Conservation (phyloP, 208 protist genomes). For the Crithidia bombi region DNA sequence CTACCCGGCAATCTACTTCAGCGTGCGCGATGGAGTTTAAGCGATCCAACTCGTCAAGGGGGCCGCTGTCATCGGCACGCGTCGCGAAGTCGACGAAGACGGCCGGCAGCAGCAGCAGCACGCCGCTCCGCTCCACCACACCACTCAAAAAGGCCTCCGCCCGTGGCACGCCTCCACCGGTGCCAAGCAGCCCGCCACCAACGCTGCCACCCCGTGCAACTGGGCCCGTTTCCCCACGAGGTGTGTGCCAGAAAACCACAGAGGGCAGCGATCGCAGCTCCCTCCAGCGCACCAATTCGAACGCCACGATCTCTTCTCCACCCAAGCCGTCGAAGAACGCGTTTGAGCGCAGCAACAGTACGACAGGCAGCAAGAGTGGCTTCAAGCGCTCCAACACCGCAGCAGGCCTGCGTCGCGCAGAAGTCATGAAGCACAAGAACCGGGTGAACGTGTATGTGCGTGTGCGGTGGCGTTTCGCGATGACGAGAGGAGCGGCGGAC, state of each 20-base stretch:
- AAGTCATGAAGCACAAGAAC: constrained; percentile 53
- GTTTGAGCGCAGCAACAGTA: constrained; percentile 49
- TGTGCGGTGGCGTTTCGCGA: constrained; percentile 73
- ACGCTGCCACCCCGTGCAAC: constrained; percentile 16
- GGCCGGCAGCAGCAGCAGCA: constrained; percentile 23
- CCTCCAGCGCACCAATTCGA: constrained; percentile 13
- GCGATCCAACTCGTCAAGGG: constrained; percentile 69
- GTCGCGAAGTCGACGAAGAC: constrained; percentile 14
- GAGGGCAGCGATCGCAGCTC: constrained; percentile 2
- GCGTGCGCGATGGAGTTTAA: constrained; percentile 70
- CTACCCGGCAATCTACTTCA: background rate
- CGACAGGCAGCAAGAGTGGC: constrained; percentile 39
- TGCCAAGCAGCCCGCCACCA: background rate
- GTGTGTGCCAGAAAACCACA: background rate
- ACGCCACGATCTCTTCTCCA: background rate
- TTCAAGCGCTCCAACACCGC: constrained; percentile 70
- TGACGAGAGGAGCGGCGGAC: constrained; percentile 49
- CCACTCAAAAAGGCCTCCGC: constrained; percentile 27
- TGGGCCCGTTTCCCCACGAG: constrained; percentile 5
- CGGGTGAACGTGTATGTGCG: constrained; percentile 88
- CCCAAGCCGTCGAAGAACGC: constrained; percentile 1
- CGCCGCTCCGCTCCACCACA: constrained; percentile 32
- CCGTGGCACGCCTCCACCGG: constrained; percentile 8
- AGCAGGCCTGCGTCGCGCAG: constrained; percentile 46
- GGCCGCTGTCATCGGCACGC: constrained; percentile 30